Conservation (phyloP, 129 eudicot genomes). For the Deinandra increscens region DNA sequence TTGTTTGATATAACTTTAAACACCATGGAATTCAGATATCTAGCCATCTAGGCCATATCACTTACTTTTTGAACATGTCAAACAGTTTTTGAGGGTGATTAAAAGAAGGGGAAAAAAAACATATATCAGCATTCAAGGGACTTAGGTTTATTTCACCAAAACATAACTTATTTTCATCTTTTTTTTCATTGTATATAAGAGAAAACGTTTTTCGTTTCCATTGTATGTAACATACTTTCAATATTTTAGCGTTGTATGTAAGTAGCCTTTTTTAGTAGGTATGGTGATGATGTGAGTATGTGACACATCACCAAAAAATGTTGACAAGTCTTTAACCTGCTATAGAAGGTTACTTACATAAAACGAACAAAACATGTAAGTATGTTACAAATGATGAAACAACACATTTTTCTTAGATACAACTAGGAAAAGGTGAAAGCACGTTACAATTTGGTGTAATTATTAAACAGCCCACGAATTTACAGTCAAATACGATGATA, state of each 20-base stretch:
- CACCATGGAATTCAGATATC: not conserved
- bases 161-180: not conserved
- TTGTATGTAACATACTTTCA: too few relatives aligned
- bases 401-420: too few relatives aligned
- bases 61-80: not conserved
- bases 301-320: not conserved
- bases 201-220: not conserved
- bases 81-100: not conserved
- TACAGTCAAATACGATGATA: constrained; percentile 1
- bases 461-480: not conserved
- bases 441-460: not conserved
- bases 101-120: not conserved
- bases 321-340: not conserved
- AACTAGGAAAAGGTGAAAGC: not conserved
- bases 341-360: not conserved
- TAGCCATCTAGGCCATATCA: not conserved
- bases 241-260: not conserved
- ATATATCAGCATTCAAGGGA: not conserved
- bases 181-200: not conserved
- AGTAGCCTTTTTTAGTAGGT: not conserved
- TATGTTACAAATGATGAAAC: not conserved
- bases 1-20: not conserved
- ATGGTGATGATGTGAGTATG: not conserved
- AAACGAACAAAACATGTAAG: not conserved
- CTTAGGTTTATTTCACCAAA: not conserved